These are phyloP conservation scores for Haplographium delicatum DNA, from an alignment of 495 filamentous ascomycete genomes.

Conservation along the genomic window DNA sequence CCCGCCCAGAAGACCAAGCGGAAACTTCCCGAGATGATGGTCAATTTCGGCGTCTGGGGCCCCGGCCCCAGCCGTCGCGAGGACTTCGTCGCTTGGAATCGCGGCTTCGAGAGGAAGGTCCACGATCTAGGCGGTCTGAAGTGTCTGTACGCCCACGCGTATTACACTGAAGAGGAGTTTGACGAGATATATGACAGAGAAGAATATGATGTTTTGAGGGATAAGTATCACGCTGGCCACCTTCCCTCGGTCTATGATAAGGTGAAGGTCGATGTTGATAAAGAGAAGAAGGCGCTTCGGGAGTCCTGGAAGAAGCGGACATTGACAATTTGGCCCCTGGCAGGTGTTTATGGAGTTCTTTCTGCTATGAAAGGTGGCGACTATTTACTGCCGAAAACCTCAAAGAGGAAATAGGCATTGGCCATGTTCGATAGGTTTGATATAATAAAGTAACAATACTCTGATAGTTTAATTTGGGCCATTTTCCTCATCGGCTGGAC, in stretches of 20 bases:
- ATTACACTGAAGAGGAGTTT: conserved; percentile 51
- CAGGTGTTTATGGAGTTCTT: conserved; percentile 29
- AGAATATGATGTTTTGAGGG: conserved; percentile 45
- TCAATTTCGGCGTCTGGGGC: conserved; percentile 53
- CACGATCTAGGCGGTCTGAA: conserved; percentile 58
- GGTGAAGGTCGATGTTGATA: conserved; percentile 38
- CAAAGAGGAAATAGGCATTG: not conserved
- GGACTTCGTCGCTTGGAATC: conserved; percentile 52
- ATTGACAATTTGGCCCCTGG: conserved; percentile 30
- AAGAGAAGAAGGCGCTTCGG: conserved; percentile 7
- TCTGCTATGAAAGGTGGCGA: conserved; percentile 27
- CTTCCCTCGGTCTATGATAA: conserved; percentile 55
- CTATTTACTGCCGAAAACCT: conserved; percentile 2
- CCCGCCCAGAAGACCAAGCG: conserved; percentile 9
- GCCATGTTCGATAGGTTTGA: not conserved
- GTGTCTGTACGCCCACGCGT: conserved; percentile 56
- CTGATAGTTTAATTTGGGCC: too few species aligned
- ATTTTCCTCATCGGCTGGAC: too few species aligned
- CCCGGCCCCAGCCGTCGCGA: conserved; percentile 35
- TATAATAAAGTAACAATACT: too few species aligned
- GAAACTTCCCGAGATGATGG: conserved; percentile 34
- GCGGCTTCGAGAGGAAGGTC: conserved; percentile 58
- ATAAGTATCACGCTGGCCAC: conserved; percentile 44
- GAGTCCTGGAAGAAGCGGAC: conserved; percentile 13
- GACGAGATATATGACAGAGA: conserved; percentile 42